phyloP scores from a whole-genome alignment of 177 flowering plant genomes.

The Vitis hybrid region DNA sequence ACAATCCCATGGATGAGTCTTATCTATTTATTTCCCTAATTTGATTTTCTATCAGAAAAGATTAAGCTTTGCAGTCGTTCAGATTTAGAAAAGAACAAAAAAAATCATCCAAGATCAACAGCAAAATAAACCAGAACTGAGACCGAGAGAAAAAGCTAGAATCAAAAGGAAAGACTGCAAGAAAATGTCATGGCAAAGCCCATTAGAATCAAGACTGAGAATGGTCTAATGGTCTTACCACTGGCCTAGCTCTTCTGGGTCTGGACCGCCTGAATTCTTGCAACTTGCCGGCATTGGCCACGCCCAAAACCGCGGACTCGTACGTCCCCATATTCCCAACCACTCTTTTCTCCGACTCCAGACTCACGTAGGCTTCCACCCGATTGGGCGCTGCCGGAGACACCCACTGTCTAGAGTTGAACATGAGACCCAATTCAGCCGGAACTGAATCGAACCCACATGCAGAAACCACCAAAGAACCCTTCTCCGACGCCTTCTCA shows the following conservation, averaged over 20 bases:
- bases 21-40: no score
- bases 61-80: no score
- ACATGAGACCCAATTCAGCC: conserved; percentile 80
- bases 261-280: conserved; percentile 59
- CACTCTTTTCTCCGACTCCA: conserved; percentile 71
- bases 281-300: conserved; percentile 58
- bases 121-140: neutral
- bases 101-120: neutral
- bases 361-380: conserved; percentile 69
- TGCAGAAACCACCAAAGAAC: conserved; percentile 69
- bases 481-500: conserved; percentile 56
- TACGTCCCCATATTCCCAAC: conserved; percentile 75
- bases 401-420: conserved; percentile 74
- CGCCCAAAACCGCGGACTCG: conserved; percentile 78
- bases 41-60: no score
- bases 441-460: conserved; percentile 95
- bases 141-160: neutral
- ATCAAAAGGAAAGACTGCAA: no score
- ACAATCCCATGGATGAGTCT: no score
- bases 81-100: no score
- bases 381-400: conserved; percentile 44
- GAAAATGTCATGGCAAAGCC: no score
- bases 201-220: neutral
- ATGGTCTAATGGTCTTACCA: conserved; percentile 35
- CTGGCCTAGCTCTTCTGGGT: conserved; percentile 60